Percentiles rank a stretch among this genome's conserved stretches.
phyloP scores from a whole-genome alignment of 1,284 basidiomycete genomes.

The Ceratobasidium sp. region DNA sequence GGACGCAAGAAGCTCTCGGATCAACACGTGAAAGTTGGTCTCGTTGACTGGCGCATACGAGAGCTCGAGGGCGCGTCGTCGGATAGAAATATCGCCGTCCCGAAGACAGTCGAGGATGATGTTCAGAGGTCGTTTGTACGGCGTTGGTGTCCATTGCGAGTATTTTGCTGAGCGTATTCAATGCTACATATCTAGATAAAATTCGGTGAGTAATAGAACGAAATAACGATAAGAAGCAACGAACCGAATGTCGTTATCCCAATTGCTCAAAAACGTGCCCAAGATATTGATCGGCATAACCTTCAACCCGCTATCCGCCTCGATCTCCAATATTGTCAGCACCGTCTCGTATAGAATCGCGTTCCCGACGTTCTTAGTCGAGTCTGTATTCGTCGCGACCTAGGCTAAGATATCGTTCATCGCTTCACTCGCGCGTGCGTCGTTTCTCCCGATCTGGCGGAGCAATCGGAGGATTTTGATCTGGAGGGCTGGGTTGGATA shows the following conservation, averaged over 20 bases:
- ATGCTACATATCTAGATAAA: constrained; percentile 87
- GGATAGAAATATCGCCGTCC: constrained; percentile 98
- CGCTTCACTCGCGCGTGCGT: constrained; percentile 89
- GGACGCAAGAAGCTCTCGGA: constrained; percentile 94
- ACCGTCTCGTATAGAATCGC: constrained; percentile 99
- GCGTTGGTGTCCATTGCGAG: constrained; percentile 98
- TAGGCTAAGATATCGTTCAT: constrained; percentile 99
- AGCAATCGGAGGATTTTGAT: constrained; percentile 97
- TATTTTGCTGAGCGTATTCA: constrained; percentile 99
- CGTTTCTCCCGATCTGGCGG: constrained; percentile 88
- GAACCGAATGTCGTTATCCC: constrained; percentile 98
- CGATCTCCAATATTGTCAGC: constrained; percentile 96
- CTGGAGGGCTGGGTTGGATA: constrained; percentile 98
- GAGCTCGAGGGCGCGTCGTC: constrained; percentile 93
- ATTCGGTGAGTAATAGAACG: background rate
- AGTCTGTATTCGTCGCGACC: constrained; percentile 99
- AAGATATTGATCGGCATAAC: constrained; percentile 99
- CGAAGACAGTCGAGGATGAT: constrained; percentile 95
- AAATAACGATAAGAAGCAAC: constrained; percentile 52
- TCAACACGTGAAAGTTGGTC: constrained; percentile 94
- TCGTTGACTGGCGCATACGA: constrained; percentile 99
- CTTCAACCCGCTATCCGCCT: constrained; percentile 94
- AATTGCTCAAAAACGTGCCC: constrained; percentile 97
- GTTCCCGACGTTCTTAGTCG: constrained; percentile 98
- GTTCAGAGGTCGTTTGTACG: constrained; percentile 96